Evolutionary conservation across 148 eudicot genomes (phyloP), one percentile per base, ranked within the genome.

Genomic region (Salicornia ramosissima): DNA sequence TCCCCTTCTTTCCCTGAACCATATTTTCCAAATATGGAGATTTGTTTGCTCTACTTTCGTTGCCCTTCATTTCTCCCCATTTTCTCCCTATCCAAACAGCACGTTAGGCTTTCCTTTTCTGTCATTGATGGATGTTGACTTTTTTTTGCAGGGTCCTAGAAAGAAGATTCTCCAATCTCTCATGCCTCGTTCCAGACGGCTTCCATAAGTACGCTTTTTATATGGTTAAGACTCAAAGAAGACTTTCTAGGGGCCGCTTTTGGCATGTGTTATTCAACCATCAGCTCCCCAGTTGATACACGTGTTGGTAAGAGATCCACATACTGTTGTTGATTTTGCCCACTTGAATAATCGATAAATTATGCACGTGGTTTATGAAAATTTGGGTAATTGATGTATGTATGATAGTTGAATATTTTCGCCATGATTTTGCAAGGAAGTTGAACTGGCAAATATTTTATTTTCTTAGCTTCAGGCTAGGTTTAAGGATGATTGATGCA

Each of bases 151-250:
- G 96, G 97, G 98, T 4, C 98, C 97, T 6, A 88, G 98, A 74
- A 94, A 88, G 85, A 88, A 84, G 77, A 88, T 94, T 71, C 76
- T 85, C 31, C 92, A 88, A 56, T 83, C 97, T 19, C 58, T 90
- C 73, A 47, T 56, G 71, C 30, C 83, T 54, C 91, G 83, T 51
- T 40, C 75, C 71, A 84, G 80, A 71, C 80, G 79, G 71, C 79
- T 26, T 28, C 68, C 76, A 49, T 76, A 80, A 69, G 60, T 34
- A 64, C 49, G 54, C 40, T 6, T 49, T 2, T 71, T 21, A 25
- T 52, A 12, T 58, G 19, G 49, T n/a, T 21, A n/a, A 42, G 24
- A 19, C 50, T 5, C 47, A 29, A 58, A 26, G 25, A 70, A 52
- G 49, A 30, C 62, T 36, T 36, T 47, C 21, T 33, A 22, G 21